Evolutionary conservation across 345 rosid genomes (phyloP).

Genomic region (Brassica juncea): DNA sequence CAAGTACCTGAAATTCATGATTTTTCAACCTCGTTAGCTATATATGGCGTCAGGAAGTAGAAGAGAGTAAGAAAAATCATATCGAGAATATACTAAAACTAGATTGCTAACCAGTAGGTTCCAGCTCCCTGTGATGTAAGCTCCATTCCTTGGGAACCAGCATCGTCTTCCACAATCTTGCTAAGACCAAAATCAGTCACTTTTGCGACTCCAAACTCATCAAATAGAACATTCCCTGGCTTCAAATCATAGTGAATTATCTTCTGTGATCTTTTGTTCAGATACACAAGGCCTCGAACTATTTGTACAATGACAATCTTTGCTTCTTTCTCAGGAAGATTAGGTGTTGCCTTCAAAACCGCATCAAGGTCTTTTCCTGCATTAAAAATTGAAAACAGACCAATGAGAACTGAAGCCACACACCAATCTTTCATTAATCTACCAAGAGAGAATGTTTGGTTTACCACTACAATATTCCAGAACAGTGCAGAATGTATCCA

Average conservation of each 20-base stretch:
- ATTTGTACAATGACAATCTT: slow-evolving; percentile 88
- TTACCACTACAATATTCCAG: slow-evolving; percentile 96
- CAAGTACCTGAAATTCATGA: slow-evolving; percentile 66
- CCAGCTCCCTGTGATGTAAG: slow-evolving; percentile 99
- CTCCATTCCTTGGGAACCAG: slow-evolving; percentile 98
- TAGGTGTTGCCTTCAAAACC: slow-evolving; percentile 88
- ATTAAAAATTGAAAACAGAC: slow-evolving; percentile 12
- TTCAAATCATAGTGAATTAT: slow-evolving; percentile 98
- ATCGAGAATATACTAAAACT: slow-evolving; percentile 10
- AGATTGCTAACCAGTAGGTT: slow-evolving; percentile 82
- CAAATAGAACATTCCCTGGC: slow-evolving; percentile 98
- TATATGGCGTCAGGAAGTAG: not conserved
- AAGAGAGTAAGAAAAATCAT: not conserved
- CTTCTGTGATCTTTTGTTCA: slow-evolving; percentile 83
- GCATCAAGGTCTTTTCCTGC: slow-evolving; percentile 99
- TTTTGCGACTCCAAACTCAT: slow-evolving; percentile 94
- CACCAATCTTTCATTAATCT: not conserved
- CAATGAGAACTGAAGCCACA: slow-evolving; percentile 18
- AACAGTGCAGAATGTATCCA: slow-evolving; percentile 94
- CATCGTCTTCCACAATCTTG: slow-evolving; percentile 93
- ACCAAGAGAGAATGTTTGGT: slow-evolving; percentile 24
- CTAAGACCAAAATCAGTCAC: slow-evolving; percentile 99
- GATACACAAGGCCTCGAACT: slow-evolving; percentile 93
- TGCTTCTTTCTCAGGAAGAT: slow-evolving; percentile 95
- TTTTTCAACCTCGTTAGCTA: slow-evolving; percentile 8